Percentiles rank a stretch among this genome's conserved stretches.
These are phyloP conservation scores for Apiospora arundinis DNA, from an alignment of 2,329 filamentous ascomycete species.

Conservation along the genomic window DNA sequence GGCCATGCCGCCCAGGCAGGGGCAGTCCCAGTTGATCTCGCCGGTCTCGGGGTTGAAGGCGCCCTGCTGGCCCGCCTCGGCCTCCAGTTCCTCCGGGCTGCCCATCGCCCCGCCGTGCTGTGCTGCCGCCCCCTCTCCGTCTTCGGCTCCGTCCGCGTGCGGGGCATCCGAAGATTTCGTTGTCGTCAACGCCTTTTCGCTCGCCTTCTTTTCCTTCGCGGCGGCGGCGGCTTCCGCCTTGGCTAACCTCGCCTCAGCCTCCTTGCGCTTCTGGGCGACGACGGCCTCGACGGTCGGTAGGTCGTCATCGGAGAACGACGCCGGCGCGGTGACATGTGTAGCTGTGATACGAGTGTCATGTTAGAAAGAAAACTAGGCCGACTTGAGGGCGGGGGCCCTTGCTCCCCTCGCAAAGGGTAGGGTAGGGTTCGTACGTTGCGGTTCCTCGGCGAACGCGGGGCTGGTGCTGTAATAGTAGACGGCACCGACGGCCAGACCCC, in stretches of 20 bases:
- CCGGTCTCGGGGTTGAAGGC: constrained; percentile 98
- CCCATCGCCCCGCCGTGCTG: constrained; percentile 29
- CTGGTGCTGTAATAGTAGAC: constrained; percentile 97
- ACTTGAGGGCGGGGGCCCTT: not conserved
- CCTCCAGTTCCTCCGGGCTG: constrained; percentile 67
- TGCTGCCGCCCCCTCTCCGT: constrained; percentile 23
- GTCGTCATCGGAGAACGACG: constrained; percentile 62
- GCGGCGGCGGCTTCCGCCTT: constrained; percentile 35
- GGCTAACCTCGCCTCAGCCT: constrained; percentile 46
- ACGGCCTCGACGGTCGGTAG: constrained; percentile 71
- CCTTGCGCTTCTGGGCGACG: constrained; percentile 66
- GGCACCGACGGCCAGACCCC: constrained; percentile 76
- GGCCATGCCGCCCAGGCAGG: constrained; percentile 96
- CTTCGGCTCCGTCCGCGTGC: constrained; percentile 33
- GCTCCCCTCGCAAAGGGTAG: constrained; percentile 3
- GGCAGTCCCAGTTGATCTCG: constrained; percentile 99
- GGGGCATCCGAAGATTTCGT: constrained; percentile 33
- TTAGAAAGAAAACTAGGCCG: constrained; percentile 16
- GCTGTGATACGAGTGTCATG: not conserved
- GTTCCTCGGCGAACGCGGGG: constrained; percentile 84
- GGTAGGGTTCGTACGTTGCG: constrained; percentile 64
- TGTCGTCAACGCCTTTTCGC: constrained; percentile 28
- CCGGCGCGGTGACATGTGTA: constrained; percentile 46
- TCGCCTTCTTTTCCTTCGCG: constrained; percentile 36
- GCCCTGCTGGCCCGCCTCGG: constrained; percentile 84